Conservation (phyloP, 2,329 filamentous ascomycete genomes). For the Thelonectria olida region DNA sequence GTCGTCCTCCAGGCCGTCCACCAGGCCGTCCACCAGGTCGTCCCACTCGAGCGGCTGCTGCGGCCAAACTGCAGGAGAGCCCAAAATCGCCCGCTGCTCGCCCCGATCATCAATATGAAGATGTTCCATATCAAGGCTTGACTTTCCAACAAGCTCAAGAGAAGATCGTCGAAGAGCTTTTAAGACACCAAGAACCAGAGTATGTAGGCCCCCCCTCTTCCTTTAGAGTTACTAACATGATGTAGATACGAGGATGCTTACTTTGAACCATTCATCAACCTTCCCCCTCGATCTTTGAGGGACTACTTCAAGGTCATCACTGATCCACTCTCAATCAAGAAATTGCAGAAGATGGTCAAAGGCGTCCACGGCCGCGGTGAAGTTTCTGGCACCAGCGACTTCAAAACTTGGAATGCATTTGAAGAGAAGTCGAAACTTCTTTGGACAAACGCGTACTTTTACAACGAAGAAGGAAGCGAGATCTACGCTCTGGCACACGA, state of each 20-base stretch:
- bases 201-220: slow-evolving; percentile 48
- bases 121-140: slow-evolving; percentile 73
- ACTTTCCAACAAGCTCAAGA: slow-evolving; percentile 88
- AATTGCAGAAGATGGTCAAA: slow-evolving; percentile 79
- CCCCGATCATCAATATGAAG: slow-evolving; percentile 63
- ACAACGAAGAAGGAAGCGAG: slow-evolving; percentile 91
- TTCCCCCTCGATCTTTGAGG: slow-evolving; percentile 78
- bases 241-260: slow-evolving; percentile 75
- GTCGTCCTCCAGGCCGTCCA: slow-evolving; percentile 34
- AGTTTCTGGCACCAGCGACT: slow-evolving; percentile 70
- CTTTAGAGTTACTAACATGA: slow-evolving; percentile 29
- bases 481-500: slow-evolving; percentile 81
- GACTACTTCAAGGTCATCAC: slow-evolving; percentile 90
- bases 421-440: slow-evolving; percentile 82
- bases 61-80: slow-evolving; percentile 43
- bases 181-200: slow-evolving; percentile 74
- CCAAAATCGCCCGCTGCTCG: slow-evolving; percentile 52
- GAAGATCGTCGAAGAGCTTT: slow-evolving; percentile 80
- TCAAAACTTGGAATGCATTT: slow-evolving; percentile 84
- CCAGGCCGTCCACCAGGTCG: slow-evolving; percentile 11
- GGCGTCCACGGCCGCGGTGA: slow-evolving; percentile 76
- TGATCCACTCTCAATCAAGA: slow-evolving; percentile 81
- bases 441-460: slow-evolving; percentile 88
- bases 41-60: slow-evolving; percentile 45
- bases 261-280: slow-evolving; percentile 78